A percentile compares a stretch with the other conserved stretches of the same genome.
Conservation (phyloP, 225 moss, liverwort and hornwort genomes). For the Asterella californica region DNA sequence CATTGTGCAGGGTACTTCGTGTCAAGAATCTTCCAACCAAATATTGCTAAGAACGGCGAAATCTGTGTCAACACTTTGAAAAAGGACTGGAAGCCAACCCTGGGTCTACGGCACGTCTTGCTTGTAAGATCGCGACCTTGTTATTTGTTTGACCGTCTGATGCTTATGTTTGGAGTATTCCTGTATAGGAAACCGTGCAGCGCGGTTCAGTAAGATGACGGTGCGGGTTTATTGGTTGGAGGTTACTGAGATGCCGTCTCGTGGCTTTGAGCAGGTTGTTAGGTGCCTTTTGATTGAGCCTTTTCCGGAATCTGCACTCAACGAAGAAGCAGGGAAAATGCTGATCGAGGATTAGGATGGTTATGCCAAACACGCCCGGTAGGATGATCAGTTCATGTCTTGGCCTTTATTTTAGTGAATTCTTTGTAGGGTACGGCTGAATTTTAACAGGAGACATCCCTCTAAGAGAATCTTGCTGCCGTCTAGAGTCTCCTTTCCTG, state of each 20-base stretch:
- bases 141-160: background rate
- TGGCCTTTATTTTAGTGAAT: background rate
- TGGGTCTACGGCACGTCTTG: constrained; percentile 93
- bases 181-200: background rate
- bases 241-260: background rate
- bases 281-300: constrained; percentile 94
- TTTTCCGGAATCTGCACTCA: constrained; percentile 91
- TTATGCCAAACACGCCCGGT: constrained; percentile 97
- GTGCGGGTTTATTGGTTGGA: background rate
- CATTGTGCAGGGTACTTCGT: constrained; percentile 78
- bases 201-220: no score
- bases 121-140: constrained; percentile 46
- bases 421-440: no score
- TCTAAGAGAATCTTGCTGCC: background rate
- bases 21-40: constrained; percentile 94
- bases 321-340: constrained; percentile 99
- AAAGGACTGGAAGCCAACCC: constrained; percentile 99
- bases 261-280: constrained; percentile 64
- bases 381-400: background rate
- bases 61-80: constrained; percentile 97
- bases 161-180: background rate
- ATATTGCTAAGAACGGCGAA: constrained; percentile 94
- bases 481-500: background rate
- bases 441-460: no score
- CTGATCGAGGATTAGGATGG: constrained; percentile 91